phyloP scores from a whole-genome alignment of 345 rosid species.

The Combretum micranthum region DNA sequence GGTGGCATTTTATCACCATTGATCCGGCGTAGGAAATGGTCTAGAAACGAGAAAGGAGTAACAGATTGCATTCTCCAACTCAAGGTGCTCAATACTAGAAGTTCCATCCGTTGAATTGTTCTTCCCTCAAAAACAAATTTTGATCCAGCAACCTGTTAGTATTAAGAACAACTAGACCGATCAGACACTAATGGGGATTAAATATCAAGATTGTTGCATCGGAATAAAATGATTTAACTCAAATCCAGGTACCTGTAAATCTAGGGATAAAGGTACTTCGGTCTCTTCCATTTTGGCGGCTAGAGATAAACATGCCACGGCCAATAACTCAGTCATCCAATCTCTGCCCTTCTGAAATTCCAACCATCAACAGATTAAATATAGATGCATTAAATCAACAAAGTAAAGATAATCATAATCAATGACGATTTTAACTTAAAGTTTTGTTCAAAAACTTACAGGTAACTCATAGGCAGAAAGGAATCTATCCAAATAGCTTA shows the following conservation, averaged over 20 bases:
- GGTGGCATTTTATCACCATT: constrained; percentile 30
- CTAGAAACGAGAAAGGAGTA: constrained; percentile 62
- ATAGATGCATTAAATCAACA: background rate
- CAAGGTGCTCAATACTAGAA: constrained; percentile 58
- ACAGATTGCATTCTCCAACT: constrained; percentile 73
- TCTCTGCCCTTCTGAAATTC: constrained; percentile 49
- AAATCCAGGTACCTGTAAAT: constrained; percentile 45
- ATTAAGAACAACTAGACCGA: background rate
- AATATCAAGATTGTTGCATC: background rate
- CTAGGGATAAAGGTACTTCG: constrained; percentile 48
- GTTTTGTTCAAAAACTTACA: constrained; percentile 27
- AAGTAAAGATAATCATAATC: background rate
- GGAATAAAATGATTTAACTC: background rate
- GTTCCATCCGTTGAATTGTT: constrained; percentile 73
- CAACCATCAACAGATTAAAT: background rate
- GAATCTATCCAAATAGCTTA: constrained; percentile 71
- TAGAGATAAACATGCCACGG: constrained; percentile 68
- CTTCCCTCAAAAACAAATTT: constrained; percentile 55
- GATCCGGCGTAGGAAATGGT: constrained; percentile 49
- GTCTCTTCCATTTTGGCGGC: constrained; percentile 80
- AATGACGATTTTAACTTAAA: background rate
- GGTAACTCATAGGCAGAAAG: constrained; percentile 60
- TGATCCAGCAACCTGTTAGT: constrained; percentile 41
- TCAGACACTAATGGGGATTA: background rate
- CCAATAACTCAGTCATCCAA: constrained; percentile 63